Base-by-base conservation (phyloP, 2,329 filamentous ascomycete species). In the Diaporthe citrichinensis region DNA sequence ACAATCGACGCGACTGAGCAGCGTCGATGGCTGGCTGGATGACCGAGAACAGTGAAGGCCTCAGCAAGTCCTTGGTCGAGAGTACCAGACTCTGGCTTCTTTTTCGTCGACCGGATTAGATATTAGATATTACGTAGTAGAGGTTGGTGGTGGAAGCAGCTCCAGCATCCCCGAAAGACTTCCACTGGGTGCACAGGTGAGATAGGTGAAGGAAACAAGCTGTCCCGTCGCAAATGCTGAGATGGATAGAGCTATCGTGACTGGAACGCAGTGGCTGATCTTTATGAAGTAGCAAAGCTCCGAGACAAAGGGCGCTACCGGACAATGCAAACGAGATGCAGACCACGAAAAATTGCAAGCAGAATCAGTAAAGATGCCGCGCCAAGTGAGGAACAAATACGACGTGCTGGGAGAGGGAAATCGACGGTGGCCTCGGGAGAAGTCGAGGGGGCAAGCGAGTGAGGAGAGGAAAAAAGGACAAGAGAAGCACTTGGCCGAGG, bases 51-150 rank as follows among this genome's bases (percentile, higher is more conserved):
- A 55, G 71, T 71, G 34, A 76, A 44, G 74, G 75, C 39, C 74
- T 76, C 65, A 73, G 59, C 34, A 44, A 28, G 5, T 41, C 31
- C 49, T 44, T 67, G 77, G 75, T 75, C 75, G 69, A 75, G 78
- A 79, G 78, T 78, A 76, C 78, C 79, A 72, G 79, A 80, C 78
- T 78, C 79, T 69, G 75, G 78, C 77, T 73, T 39, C 57, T 44
- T 36, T 23, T 39, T 31, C 28, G 44, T 67, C 41, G 68, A 59
- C 71, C 31, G 58, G 77, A 81, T 81, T 80, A 79, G 68, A 58
- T 65, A 81, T 82, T 81, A 82, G 61, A 44, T 72, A 81, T 82
- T 82, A 82, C 73, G 31, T 23, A 46, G 73, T 77, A 76, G 75
- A 68, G 76, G 49, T 73, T 78, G 80, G 80, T 79, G 77, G 77